Evolutionary conservation across 768 basidiomycete genomes (phyloP).

Genomic region (Trametes punicea): DNA sequence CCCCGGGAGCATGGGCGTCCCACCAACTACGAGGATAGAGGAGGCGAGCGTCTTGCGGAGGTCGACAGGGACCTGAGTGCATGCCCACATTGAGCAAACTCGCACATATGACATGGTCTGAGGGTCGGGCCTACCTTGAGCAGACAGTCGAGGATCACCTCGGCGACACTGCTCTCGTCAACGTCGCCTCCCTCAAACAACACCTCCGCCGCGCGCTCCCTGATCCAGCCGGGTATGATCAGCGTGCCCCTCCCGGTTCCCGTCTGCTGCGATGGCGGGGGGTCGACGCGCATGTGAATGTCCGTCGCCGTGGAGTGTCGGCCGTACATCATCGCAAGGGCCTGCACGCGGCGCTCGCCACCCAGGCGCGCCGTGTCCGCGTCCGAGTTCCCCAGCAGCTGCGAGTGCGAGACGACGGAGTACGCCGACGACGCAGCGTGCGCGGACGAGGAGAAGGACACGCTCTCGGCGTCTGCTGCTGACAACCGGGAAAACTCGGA

Average conservation of each 20-base stretch:
- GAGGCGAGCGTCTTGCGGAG: slow-evolving; percentile 81
- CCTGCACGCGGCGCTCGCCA: slow-evolving; percentile 56
- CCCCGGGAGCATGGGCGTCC: slow-evolving; percentile 88
- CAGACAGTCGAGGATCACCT: slow-evolving; percentile 73
- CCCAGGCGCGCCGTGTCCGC: slow-evolving; percentile 29
- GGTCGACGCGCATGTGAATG: slow-evolving; percentile 63
- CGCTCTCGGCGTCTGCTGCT: slow-evolving; percentile 43
- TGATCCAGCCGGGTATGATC: slow-evolving; percentile 90
- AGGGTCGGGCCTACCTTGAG: slow-evolving; percentile 59
- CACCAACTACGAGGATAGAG: slow-evolving; percentile 83
- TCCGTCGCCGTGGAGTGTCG: slow-evolving; percentile 78
- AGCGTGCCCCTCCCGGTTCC: slow-evolving; percentile 77
- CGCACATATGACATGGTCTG: no score
- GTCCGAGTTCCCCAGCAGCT: slow-evolving; percentile 22
- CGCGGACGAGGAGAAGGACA: no score
- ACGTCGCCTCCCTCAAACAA: slow-evolving; percentile 88
- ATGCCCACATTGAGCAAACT: not conserved
- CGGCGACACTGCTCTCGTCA: slow-evolving; percentile 82
- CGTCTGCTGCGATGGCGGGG: slow-evolving; percentile 61
- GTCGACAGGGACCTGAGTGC: slow-evolving; percentile 76
- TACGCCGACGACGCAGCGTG: slow-evolving; percentile 55
- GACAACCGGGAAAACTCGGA: slow-evolving; percentile 60
- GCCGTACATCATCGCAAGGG: slow-evolving; percentile 66
- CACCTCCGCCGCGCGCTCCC: slow-evolving; percentile 88
- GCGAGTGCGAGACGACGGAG: slow-evolving; percentile 49